These are phyloP conservation scores for Paramyrothecium sp. DNA, from an alignment of 2,329 filamentous ascomycete species.

Conservation along the genomic window DNA sequence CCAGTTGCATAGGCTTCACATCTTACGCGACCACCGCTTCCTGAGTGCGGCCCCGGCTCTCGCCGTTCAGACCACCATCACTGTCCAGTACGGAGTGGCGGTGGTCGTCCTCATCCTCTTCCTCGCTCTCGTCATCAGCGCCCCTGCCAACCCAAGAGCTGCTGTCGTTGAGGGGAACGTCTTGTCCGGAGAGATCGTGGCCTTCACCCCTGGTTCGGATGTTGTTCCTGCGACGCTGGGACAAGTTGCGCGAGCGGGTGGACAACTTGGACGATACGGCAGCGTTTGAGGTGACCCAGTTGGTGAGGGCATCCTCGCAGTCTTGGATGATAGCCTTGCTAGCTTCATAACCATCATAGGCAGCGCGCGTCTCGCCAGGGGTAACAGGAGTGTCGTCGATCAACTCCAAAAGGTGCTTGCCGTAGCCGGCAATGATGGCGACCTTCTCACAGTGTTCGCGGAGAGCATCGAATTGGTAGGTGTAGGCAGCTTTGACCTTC, in stretches of 20 bases:
- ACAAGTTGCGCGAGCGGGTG: slow-evolving; percentile 81
- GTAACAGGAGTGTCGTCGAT: slow-evolving; percentile 97
- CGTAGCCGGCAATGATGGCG: slow-evolving; percentile 94
- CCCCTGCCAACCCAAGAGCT: slow-evolving; percentile 83
- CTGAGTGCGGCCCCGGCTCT: slow-evolving; percentile 55
- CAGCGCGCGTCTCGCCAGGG: slow-evolving; percentile 90
- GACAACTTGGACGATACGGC: slow-evolving; percentile 86
- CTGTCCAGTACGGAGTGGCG: slow-evolving; percentile 49
- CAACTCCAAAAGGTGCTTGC: slow-evolving; percentile 96
- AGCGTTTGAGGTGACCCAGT: slow-evolving; percentile 92
- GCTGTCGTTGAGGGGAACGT: slow-evolving; percentile 72
- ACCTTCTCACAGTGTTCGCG: slow-evolving; percentile 98
- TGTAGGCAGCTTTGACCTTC: slow-evolving; percentile 98
- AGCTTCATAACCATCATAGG: slow-evolving; percentile 97
- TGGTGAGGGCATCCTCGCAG: slow-evolving; percentile 94
- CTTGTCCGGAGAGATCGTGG: slow-evolving; percentile 80
- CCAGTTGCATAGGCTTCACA: not conserved
- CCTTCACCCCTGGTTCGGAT: slow-evolving; percentile 69
- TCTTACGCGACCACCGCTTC: slow-evolving; percentile 46
- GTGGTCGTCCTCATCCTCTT: slow-evolving; percentile 59
- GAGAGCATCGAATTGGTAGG: slow-evolving; percentile 96
- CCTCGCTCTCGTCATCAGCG: slow-evolving; percentile 62
- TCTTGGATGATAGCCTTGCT: slow-evolving; percentile 99
- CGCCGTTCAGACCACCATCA: slow-evolving; percentile 52
- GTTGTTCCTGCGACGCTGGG: slow-evolving; percentile 76